Percentiles rank a stretch among this genome's conserved stretches.
Conservation (phyloP, 306 rosid species). For the Purshia tridentata region DNA sequence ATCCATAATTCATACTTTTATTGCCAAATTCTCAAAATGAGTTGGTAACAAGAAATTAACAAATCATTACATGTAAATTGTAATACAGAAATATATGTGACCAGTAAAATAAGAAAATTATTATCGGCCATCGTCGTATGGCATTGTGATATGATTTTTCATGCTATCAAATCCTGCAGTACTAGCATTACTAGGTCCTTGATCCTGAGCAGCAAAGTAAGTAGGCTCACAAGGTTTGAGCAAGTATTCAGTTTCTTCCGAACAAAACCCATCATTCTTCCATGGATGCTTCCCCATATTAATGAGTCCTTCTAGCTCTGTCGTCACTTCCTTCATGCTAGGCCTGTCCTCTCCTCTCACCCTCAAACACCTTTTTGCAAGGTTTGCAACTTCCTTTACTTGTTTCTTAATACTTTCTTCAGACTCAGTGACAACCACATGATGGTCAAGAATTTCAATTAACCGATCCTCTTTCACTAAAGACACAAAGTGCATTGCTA, state of each 20-base stretch:
- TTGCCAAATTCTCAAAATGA: too few relatives aligned
- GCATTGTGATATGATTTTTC: neutral
- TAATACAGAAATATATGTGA: too few relatives aligned
- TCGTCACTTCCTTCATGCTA: conserved; percentile 26
- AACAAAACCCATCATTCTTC: neutral
- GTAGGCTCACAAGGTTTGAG: neutral
- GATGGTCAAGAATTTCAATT: conserved; percentile 11
- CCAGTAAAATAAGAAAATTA: too few relatives aligned
- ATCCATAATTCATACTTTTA: too few relatives aligned
- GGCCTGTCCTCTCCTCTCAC: conserved; percentile 27
- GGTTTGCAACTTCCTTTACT: conserved; percentile 6
- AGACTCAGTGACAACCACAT: neutral
- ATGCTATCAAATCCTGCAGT: conserved; percentile 4
- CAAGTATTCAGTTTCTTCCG: conserved; percentile 10
- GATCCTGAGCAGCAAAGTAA: too few relatives aligned
- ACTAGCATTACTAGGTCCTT: neutral
- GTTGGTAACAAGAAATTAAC: too few relatives aligned
- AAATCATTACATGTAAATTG: too few relatives aligned
- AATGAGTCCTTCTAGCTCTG: conserved; percentile 19
- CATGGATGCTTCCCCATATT: conserved; percentile 18
- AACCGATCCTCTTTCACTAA: conserved; percentile 9
- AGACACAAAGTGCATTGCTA: conserved; percentile 16
- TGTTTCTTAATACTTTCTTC: neutral
- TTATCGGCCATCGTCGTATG: neutral
- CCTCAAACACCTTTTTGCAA: conserved; percentile 9